A percentile compares a stretch with the other conserved stretches of the same genome.
phyloP scores from a whole-genome alignment of 1,284 basidiomycete genomes.

The Ganoderma boninense region DNA sequence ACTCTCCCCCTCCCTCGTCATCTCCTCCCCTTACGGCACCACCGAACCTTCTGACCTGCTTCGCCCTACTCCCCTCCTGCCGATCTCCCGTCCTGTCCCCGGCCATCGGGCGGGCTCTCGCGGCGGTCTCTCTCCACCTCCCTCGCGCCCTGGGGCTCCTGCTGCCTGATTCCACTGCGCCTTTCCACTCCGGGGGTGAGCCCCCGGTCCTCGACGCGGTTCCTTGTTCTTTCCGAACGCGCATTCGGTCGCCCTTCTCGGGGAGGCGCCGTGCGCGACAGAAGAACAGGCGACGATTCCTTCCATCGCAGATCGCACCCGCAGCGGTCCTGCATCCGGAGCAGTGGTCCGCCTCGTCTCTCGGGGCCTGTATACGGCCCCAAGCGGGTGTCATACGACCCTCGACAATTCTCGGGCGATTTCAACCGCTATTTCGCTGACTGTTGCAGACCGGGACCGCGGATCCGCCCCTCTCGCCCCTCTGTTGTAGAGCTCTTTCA shows the following conservation, averaged over 20 bases:
- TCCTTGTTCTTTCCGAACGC: slow-evolving; percentile 10
- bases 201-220: slow-evolving; percentile 4
- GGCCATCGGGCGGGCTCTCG: background rate
- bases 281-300: background rate
- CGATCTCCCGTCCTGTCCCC: slow-evolving; percentile 22
- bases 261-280: background rate
- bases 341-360: slow-evolving; percentile 2
- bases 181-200: background rate
- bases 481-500: background rate
- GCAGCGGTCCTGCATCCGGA: slow-evolving; percentile 10
- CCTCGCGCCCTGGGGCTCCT: background rate
- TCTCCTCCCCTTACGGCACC: slow-evolving; percentile 23
- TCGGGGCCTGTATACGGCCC: slow-evolving; percentile 17
- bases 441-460: slow-evolving; percentile 10
- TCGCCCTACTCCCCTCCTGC: slow-evolving; percentile 18
- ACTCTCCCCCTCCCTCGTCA: slow-evolving; percentile 12
- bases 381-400: slow-evolving; percentile 1
- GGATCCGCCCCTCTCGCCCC: slow-evolving; percentile 18
- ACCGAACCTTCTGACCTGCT: slow-evolving; percentile 17
- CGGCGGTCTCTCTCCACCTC: background rate
- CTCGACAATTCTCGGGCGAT: slow-evolving; percentile 11
- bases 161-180: background rate
- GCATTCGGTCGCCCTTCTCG: slow-evolving; percentile 8
- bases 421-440: slow-evolving; percentile 29
- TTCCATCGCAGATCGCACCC: slow-evolving; percentile 14